Evolutionary conservation across 768 basidiomycete genomes (phyloP).

Genomic region (Mycena vulgaris): DNA sequence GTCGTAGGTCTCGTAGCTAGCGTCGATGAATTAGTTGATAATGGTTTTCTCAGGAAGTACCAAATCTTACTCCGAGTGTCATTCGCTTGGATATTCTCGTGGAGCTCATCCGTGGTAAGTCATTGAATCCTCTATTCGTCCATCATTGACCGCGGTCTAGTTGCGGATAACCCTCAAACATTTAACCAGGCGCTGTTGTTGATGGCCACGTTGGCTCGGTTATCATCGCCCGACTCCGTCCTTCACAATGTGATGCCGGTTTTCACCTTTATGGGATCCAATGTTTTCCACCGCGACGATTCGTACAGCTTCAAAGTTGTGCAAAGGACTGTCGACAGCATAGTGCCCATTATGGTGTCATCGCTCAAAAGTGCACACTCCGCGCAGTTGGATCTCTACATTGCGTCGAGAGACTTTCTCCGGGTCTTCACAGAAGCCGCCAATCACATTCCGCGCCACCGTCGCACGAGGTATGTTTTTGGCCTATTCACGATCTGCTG

Average conservation of each 20-base stretch:
- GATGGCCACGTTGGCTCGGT: constrained; percentile 85
- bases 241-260: constrained; percentile 97
- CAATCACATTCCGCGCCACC: constrained; percentile 92
- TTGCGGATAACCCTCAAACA: constrained; percentile 92
- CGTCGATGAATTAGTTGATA: neutral
- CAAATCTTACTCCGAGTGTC: constrained; percentile 67
- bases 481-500: constrained; percentile 12
- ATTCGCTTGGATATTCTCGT: constrained; percentile 90
- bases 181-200: constrained; percentile 94
- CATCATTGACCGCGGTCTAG: constrained; percentile 55
- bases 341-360: constrained; percentile 93
- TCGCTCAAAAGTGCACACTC: constrained; percentile 76
- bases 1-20: constrained; percentile 55
- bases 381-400: constrained; percentile 71
- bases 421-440: constrained; percentile 95
- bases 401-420: constrained; percentile 85
- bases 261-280: constrained; percentile 99
- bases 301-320: constrained; percentile 96
- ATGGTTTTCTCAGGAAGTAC: constrained; percentile 60
- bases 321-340: constrained; percentile 95
- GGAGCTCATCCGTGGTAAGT: constrained; percentile 85
- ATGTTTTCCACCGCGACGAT: constrained; percentile 96
- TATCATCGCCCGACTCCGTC: constrained; percentile 93
- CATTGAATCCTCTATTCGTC: constrained; percentile 6
- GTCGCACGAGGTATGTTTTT: constrained; percentile 82